Percentiles rank a stretch among this genome's conserved stretches.
phyloP scores from a whole-genome alignment of 257 asterid genomes.

The Solanum neorickii region DNA sequence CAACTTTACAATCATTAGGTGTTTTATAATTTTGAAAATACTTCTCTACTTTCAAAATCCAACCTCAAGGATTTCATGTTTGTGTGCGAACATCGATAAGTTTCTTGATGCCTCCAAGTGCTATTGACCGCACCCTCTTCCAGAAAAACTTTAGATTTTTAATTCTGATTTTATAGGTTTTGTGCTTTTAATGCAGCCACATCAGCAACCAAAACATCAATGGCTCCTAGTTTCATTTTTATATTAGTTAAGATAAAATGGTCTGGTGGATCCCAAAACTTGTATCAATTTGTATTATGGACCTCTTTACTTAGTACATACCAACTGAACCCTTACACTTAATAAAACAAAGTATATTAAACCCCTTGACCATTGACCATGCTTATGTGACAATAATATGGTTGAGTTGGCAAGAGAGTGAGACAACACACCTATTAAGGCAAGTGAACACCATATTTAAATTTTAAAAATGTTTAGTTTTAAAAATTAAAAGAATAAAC shows the following conservation, averaged over 20 bases:
- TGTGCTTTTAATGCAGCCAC: not conserved
- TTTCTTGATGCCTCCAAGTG: not conserved
- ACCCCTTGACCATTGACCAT: no score
- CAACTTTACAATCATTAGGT: not conserved
- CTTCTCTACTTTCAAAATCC: not conserved
- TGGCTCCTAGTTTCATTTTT: not conserved
- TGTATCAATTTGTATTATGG: no score
- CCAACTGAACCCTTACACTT: no score
- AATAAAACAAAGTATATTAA: no score
- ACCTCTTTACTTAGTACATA: no score
- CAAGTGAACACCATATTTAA: no score
- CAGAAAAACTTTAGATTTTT: not conserved
- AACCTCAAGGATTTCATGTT: not conserved
- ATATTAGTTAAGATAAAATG: not conserved
- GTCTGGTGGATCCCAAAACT: no score
- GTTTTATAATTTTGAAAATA: not conserved
- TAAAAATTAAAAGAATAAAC: no score
- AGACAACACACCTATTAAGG: no score
- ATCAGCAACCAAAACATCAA: not conserved
- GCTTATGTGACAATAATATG: no score
- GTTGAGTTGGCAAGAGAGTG: no score
- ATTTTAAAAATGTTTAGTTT: no score
- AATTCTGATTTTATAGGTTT: not conserved
- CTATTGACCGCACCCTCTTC: not conserved
- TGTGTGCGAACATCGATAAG: not conserved